Conservation (phyloP, 2,329 filamentous ascomycete species). For the Fusarium sublunatum region DNA sequence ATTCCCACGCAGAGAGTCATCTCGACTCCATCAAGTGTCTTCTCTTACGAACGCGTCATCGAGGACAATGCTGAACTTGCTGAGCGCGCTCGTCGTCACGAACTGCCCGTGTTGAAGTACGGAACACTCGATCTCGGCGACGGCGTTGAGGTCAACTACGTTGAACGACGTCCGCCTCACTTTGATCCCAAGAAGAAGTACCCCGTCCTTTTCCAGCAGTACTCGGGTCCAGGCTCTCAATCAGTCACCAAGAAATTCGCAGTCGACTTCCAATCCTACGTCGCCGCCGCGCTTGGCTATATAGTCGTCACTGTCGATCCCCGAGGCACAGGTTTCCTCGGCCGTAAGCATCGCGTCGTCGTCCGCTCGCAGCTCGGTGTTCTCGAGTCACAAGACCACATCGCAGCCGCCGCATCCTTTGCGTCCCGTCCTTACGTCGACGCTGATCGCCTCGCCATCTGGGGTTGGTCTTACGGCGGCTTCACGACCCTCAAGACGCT, state of each 20-base stretch:
- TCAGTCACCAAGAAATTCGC: conserved; percentile 81
- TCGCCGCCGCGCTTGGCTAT: conserved; percentile 88
- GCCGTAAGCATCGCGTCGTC: conserved; percentile 83
- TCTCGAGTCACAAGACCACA: conserved; percentile 90
- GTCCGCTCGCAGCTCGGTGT: conserved; percentile 86
- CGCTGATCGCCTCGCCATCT: conserved; percentile 84
- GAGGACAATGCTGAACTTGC: conserved; percentile 82
- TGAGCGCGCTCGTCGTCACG: conserved; percentile 76
- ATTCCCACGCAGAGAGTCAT: conserved; percentile 93
- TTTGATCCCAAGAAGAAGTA: conserved; percentile 88
- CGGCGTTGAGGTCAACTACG: conserved; percentile 74
- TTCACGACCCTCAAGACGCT: conserved; percentile 96
- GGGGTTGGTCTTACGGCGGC: conserved; percentile 98
- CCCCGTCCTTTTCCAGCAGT: conserved; percentile 93
- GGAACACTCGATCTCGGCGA: conserved; percentile 84
- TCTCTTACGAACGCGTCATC: conserved; percentile 74
- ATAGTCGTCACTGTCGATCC: conserved; percentile 95
- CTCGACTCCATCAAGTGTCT: conserved; percentile 77
- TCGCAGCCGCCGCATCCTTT: conserved; percentile 88
- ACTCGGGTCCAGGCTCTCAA: conserved; percentile 95
- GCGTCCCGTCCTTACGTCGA: conserved; percentile 86
- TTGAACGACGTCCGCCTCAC: conserved; percentile 90
- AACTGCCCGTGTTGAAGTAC: conserved; percentile 85
- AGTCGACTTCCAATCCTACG: conserved; percentile 90
- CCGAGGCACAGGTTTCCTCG: conserved; percentile 90